Conservation (phyloP, 495 filamentous ascomycete genomes). For the Annulohypoxylon moriforme region DNA sequence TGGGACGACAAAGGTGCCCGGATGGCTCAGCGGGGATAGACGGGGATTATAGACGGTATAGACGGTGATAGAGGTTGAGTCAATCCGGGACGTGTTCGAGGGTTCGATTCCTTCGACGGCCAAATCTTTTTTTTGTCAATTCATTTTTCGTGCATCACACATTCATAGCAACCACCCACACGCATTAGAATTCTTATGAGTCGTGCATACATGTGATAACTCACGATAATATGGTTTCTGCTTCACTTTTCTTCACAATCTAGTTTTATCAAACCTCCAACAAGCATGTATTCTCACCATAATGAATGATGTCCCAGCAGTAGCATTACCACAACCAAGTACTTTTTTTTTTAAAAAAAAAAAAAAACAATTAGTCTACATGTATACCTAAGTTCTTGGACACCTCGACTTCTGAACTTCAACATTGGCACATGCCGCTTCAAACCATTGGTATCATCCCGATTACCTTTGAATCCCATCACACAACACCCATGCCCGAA, state of each 20-base stretch:
- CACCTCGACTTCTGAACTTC: too few relatives aligned
- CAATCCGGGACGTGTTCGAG: neutral
- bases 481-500: too few relatives aligned
- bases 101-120: neutral
- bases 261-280: too few relatives aligned
- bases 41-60: neutral
- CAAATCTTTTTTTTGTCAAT: neutral
- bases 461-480: too few relatives aligned
- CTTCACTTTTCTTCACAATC: neutral
- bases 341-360: too few relatives aligned
- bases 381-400: too few relatives aligned
- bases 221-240: neutral
- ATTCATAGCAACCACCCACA: neutral
- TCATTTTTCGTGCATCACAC: neutral
- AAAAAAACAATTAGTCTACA: too few relatives aligned
- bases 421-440: too few relatives aligned
- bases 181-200: neutral
- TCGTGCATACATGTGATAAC: neutral
- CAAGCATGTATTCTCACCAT: neutral
- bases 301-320: too few relatives aligned
- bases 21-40: neutral
- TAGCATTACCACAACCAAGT: too few relatives aligned
- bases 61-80: neutral
- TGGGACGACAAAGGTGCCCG: neutral
- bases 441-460: too few relatives aligned